A percentile compares a stretch with the other conserved stretches of the same genome.
Evolutionary conservation across 495 filamentous ascomycete genomes (phyloP).

Genomic region (Elaphomyces granulatus): DNA sequence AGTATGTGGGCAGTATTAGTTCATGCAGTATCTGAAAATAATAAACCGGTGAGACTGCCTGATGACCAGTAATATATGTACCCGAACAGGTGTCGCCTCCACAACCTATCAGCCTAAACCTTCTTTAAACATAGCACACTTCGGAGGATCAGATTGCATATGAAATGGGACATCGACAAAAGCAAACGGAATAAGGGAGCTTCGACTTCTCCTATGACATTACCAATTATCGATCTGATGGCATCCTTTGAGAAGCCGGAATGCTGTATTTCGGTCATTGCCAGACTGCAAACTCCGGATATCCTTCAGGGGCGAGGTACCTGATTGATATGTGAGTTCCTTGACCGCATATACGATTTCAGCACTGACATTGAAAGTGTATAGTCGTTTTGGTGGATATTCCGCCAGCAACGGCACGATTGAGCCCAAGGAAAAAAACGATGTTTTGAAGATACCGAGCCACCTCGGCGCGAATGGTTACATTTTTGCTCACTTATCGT

Average conservation of each 20-base stretch:
- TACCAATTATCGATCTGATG: constrained; percentile 67
- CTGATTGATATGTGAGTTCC: constrained; percentile 7
- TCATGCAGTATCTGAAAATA: no score
- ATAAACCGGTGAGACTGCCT: no score
- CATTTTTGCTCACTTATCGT: constrained; percentile 18
- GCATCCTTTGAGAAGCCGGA: constrained; percentile 50
- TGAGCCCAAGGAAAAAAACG: constrained; percentile 67
- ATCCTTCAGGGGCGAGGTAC: constrained; percentile 54
- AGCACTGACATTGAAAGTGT: constrained; percentile 48
- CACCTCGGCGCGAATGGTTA: constrained; percentile 49
- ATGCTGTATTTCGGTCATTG: constrained; percentile 57
- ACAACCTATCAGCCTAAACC: no score
- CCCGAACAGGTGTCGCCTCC: no score
- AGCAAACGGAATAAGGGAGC: constrained; percentile 36
- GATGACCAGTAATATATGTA: no score
- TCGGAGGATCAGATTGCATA: no score
- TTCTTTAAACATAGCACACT: no score
- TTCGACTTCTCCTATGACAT: constrained; percentile 57
- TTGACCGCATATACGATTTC: not conserved
- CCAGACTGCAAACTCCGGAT: constrained; percentile 94
- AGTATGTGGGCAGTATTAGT: no score
- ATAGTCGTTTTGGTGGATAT: constrained; percentile 62
- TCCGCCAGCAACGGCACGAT: constrained; percentile 67
- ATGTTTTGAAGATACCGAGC: constrained; percentile 75
- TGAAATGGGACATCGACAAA: no score